Evolutionary conservation across 768 basidiomycete species (phyloP), one percentile per base, ranked within the genome.

Genomic region (Lactifluus echinatus): DNA sequence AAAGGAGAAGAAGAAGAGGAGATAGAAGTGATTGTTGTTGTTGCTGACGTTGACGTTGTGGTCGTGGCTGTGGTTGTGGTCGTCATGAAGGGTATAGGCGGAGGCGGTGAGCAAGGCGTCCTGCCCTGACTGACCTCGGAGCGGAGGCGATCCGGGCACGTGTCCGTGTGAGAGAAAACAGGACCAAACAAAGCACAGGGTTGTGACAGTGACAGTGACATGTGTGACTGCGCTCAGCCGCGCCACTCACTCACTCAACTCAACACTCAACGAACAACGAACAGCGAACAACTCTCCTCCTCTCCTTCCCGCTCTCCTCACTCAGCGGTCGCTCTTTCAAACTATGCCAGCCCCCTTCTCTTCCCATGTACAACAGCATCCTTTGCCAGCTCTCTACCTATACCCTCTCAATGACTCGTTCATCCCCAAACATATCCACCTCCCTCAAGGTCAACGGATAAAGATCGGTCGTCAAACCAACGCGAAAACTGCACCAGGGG

Each of bases 401-500:
- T 94, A 93, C 69, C 93, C 94, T 0, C 78, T 96, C 53, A 97
- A 97, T 65, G 93, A 95, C 71, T 89, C 92, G 3, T 96, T 96
- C 72, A 77, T 85, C 37, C 91, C 93, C 57, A 97, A 97, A 74
- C 91, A 95, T 70, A 94, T 98, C 63, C 78, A 85, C n/a, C 82
- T 94, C 59, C 69, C 66, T 29, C 74, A 75, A 57, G 78, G 75
- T 55, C 82, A 83, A 69, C 87, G 82, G 67, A 82, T 86, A 51
- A 87, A 93, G 81, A 94, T 99, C 68, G 95, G 95, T 17, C 76
- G 95, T 55, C 94, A 97, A 73, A 98, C 93, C 15, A 96, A 93
- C 70, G 84, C 86, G 55, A 96, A 96, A 78, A 96, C 93, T 0
- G 83, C 90, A 29, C 95, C 95, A 17, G 84, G 81, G 11, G 92